Percentiles rank a stretch among this genome's conserved stretches.
These are phyloP conservation scores for Primulina tabacum DNA, from an alignment of 257 asterid genomes.

Conservation along the genomic window DNA sequence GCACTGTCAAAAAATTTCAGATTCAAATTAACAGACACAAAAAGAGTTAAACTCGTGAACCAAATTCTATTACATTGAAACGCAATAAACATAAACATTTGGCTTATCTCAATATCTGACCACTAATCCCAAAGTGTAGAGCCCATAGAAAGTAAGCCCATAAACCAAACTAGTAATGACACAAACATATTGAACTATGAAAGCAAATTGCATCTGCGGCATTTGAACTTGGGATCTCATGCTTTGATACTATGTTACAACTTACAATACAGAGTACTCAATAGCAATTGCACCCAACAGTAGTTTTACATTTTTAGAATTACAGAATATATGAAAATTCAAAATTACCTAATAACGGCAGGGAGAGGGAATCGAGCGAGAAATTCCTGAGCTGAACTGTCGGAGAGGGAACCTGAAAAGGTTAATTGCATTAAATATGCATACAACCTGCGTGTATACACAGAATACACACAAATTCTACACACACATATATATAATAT, in stretches of 20 bases:
- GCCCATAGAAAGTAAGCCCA: too few relatives aligned
- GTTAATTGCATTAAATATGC: neutral
- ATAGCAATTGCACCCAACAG: neutral
- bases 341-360: constrained; percentile 35
- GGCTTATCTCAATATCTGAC: neutral
- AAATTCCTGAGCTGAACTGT: constrained; percentile 66
- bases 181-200: too few relatives aligned
- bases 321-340: neutral
- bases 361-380: constrained; percentile 81
- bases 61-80: neutral
- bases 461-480: neutral
- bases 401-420: constrained; percentile 61
- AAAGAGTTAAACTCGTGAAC: neutral
- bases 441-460: neutral
- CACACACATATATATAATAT: neutral
- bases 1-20: constrained; percentile 40
- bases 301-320: neutral
- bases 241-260: neutral
- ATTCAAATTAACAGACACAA: constrained; percentile 8
- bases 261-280: neutral
- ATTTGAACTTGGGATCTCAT: neutral
- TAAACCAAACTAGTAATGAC: too few relatives aligned
- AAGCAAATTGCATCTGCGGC: neutral
- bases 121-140: neutral
- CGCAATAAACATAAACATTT: too few relatives aligned